Evolutionary conservation across 352 stramenopile genomes (phyloP), one percentile per base, ranked within the genome.

Genomic region (Globisporangium paroecandrum): DNA sequence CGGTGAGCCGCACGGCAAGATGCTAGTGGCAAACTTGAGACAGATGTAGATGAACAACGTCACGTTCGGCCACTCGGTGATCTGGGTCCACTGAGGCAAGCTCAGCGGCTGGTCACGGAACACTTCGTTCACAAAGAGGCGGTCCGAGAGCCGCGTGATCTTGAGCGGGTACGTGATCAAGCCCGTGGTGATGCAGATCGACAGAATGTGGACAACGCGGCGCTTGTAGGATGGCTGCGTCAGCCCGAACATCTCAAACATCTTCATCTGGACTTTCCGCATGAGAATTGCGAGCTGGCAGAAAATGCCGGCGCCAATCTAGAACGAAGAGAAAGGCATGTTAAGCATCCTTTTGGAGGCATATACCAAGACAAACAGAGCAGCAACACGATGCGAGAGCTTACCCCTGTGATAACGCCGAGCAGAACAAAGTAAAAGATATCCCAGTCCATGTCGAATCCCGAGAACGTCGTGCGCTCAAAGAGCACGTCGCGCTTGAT

Each of bases 391-490:
- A 3, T 49, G 22, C 58, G 46, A 18, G 29, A 38, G 3, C 81
- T 38, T 79, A 94, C 85, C 1, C 87, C 87, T 6, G 82, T 91
- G 57, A 94, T 69, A 10, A 78, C 76, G 0, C 87, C 85, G 0
- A 94, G 69, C 1, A 93, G 24, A 6, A 90, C 68, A 34, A 93
- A 94, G 38, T 82, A 85, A 32, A 94, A 76, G 6, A 94, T 73
- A 55, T 94, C 87, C 68, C 73, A 83, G 64, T 92, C 83, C 81
- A 94, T 86, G 54, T 92, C 82, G 59, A 94, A 94, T 27, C 83
- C 82, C 4, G 69, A 74, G 58, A 94, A 94, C 25, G 77, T 89
- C 4, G 87, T 94, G 59, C 83, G 85, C 53, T 90, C 82, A 47
- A 94, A 94, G 10, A 94, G 74, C 46, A 87, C 75, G 27, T 93